A percentile compares a stretch with the other conserved stretches of the same genome.
phyloP scores from a whole-genome alignment of 2,329 filamentous ascomycete genomes.

The Ophiostoma ulmi region DNA sequence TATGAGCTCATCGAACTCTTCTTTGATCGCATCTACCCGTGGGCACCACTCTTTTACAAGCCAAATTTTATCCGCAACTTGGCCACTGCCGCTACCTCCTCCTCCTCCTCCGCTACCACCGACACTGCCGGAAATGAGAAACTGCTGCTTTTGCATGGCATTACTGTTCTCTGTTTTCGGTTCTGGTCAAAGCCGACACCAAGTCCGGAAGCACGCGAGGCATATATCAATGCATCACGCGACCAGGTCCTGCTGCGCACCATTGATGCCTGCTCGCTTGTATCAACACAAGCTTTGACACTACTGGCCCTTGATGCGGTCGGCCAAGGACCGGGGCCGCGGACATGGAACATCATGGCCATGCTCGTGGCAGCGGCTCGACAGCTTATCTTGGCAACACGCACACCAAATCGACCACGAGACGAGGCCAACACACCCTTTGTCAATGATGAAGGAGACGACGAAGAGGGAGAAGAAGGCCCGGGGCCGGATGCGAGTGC shows the following conservation, averaged over 20 bases:
- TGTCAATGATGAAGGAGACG: constrained; percentile 15
- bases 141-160: constrained; percentile 22
- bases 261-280: constrained; percentile 22
- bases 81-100: neutral
- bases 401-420: neutral
- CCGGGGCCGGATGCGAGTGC: no score
- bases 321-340: constrained; percentile 23
- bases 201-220: neutral
- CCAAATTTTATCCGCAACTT: constrained; percentile 16
- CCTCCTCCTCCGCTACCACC: neutral
- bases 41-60: constrained; percentile 24
- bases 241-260: constrained; percentile 21
- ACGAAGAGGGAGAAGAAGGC: constrained; percentile 9
- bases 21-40: constrained; percentile 23
- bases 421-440: constrained; percentile 17
- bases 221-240: constrained; percentile 18
- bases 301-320: constrained; percentile 24
- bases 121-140: neutral
- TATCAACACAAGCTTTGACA: constrained; percentile 21
- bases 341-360: constrained; percentile 26
- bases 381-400: constrained; percentile 23
- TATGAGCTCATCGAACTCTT: constrained; percentile 23
- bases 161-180: constrained; percentile 22
- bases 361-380: constrained; percentile 24
- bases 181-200: constrained; percentile 21